Evolutionary conservation across 768 basidiomycete genomes (phyloP), one percentile per base, ranked within the genome.

Genomic region (Kwoniella dendrophila): DNA sequence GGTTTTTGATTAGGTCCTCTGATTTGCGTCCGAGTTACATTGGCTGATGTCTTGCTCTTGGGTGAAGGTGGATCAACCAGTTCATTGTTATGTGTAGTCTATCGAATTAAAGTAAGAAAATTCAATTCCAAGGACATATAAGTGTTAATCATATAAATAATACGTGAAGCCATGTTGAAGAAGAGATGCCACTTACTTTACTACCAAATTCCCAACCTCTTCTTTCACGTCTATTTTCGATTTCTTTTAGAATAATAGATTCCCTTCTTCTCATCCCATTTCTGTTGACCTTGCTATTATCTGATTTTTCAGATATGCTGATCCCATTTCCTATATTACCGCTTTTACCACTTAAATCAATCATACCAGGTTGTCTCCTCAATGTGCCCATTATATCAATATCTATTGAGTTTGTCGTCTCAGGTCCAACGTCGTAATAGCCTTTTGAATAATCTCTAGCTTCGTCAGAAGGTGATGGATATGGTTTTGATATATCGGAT

Each of bases 171-270:
- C 8, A 18, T 38, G 8, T 18, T 8, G 18, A 38, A 38, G 27
- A 12, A 11, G 6, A 54, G 14, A 10, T 5, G 20, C 3, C 16
- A 45, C 60, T 56, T 18, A 62, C 60, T 26, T 26, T 38, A 36
- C 27, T 50, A 20, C 60, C 60, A 16, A 56, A 48, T 33, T 64
- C 63, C 56, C 63, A 54, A 32, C 56, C 56, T 38, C 51, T 12
- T 33, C 43, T 52, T 27, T 64, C 63, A 22, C 60, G 32, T 36
- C 63, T 49, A 48, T 54, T 59, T 34, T 54, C 63, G 41, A 59
- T 64, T 44, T 64, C 63, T 29, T 49, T 58, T 29, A 64, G 32
- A 38, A 64, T 53, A 1, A 53, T n/a, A 22, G 55, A 57, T 49
- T 58, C 55, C 34, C 40, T 41, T 32, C 62, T 48, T 26, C 41